These are phyloP conservation scores for Fusarium redolens DNA, from an alignment of 2,329 filamentous ascomycete genomes.

Conservation along the genomic window DNA sequence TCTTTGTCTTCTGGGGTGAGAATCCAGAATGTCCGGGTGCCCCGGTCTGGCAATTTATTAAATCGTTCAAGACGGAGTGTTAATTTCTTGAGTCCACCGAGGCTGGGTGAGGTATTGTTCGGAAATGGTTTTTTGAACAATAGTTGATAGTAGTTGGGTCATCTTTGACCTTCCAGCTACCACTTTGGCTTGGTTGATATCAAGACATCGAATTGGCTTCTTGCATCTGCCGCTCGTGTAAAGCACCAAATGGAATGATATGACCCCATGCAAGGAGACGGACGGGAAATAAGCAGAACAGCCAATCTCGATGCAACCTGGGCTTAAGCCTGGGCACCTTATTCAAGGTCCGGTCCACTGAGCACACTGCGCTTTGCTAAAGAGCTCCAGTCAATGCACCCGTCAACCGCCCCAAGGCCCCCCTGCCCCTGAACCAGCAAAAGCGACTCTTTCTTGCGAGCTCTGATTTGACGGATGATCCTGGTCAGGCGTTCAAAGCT, in stretches of 20 bases:
- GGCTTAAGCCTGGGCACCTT: constrained; percentile 9
- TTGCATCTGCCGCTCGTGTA: constrained; percentile 11
- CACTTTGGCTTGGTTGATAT: neutral
- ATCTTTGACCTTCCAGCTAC: neutral
- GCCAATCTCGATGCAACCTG: constrained; percentile 42
- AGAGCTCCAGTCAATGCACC: constrained; percentile 12
- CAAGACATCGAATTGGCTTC: constrained; percentile 20
- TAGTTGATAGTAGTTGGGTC: neutral
- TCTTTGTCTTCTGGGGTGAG: constrained; percentile 29
- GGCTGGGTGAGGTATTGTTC: constrained; percentile 26
- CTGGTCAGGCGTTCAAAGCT: constrained; percentile 26
- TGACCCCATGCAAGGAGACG: constrained; percentile 24
- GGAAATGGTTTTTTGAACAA: neutral
- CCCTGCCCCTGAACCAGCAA: constrained; percentile 41
- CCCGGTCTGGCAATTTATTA: constrained; percentile 43
- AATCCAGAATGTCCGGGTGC: constrained; percentile 33
- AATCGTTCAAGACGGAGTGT: constrained; percentile 36
- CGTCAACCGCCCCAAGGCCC: constrained; percentile 17
- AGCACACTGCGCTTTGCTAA: constrained; percentile 17
- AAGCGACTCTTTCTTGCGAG: constrained; percentile 5
- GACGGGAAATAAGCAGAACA: constrained; percentile 21
- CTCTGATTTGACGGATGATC: constrained; percentile 32
- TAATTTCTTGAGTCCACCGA: constrained; percentile 44
- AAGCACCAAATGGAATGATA: constrained; percentile 16
- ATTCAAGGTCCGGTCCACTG: constrained; percentile 23